A percentile compares a stretch with the other conserved stretches of the same genome.
These are phyloP conservation scores for Neurospora africana DNA, from an alignment of 495 filamentous ascomycete species.

Conservation along the genomic window DNA sequence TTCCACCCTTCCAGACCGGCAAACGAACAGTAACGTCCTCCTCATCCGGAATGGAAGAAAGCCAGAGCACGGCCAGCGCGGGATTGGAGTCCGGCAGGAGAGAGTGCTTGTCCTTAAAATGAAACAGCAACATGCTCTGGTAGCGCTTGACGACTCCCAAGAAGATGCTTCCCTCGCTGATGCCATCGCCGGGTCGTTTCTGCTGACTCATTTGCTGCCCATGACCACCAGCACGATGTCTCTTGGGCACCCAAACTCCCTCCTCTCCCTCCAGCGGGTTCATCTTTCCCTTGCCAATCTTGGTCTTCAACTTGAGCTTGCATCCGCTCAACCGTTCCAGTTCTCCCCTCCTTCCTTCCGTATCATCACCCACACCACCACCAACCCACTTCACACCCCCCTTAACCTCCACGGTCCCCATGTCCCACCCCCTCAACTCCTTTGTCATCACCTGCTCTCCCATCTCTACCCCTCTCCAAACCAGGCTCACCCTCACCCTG, in stretches of 20 bases:
- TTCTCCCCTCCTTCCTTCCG: slow-evolving; percentile 18
- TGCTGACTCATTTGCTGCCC: background rate
- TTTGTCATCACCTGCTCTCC: slow-evolving; percentile 45
- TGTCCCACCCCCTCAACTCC: slow-evolving; percentile 52
- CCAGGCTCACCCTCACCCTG: slow-evolving; percentile 51
- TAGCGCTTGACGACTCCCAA: slow-evolving; percentile 55
- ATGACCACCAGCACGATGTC: background rate
- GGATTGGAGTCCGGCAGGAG: slow-evolving; percentile 42
- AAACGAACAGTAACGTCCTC: slow-evolving; percentile 44
- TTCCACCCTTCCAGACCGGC: slow-evolving; percentile 45
- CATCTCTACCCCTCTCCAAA: slow-evolving; percentile 57
- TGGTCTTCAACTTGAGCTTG: slow-evolving; percentile 47
- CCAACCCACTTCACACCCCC: slow-evolving; percentile 18
- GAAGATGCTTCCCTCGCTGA: slow-evolving; percentile 33
- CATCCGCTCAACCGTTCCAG: slow-evolving; percentile 31
- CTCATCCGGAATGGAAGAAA: slow-evolving; percentile 54
- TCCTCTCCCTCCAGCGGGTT: slow-evolving; percentile 23
- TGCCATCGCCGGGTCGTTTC: slow-evolving; percentile 13
- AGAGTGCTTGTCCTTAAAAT: slow-evolving; percentile 42
- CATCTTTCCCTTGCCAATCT: slow-evolving; percentile 44
- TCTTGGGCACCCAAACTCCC: slow-evolving; percentile 20
- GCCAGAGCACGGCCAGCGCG: slow-evolving; percentile 56
- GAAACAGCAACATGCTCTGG: slow-evolving; percentile 44
- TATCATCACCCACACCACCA: background rate
- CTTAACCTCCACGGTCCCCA: slow-evolving; percentile 52